Base-by-base conservation (phyloP, 176 grass and related monocot genomes). In the Pharus latifolius region DNA sequence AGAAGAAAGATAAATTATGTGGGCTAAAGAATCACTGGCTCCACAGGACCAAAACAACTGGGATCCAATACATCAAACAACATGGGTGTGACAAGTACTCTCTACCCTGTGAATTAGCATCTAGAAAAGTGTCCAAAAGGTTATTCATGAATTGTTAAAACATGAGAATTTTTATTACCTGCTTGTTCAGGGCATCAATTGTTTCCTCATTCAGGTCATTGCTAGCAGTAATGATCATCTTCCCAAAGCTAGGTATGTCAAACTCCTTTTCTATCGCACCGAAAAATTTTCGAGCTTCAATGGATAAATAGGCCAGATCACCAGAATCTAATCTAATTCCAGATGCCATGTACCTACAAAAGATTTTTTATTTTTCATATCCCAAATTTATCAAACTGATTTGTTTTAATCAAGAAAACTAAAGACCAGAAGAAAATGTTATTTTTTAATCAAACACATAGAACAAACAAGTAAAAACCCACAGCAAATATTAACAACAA, bases 191-290 rank as follows among this genome's bases (percentile, higher is more conserved):
- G 34, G 95, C 95, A 88, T 99, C 95, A 64, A 94, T 93, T 20
- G 95, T 99, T 83, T 99, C 95, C 80, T 99, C 95, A 49, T 94
- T 99, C 38, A 99, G 73, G 41, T 99, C 95, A 81, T 99, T 99
- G 59, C 95, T 99, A 80, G 95, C 95, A 78, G 95, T 81, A 58
- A 99, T 88, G 29, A 67, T 50, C 81, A 83, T 99, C 66, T 94
- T 86, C 26, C 87, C 90, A 73, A 99, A 99, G 76, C 15, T 48
- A 31, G 82, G 43, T 30, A 94, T 45, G 65, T 72, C 75, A 32
- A 99, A 91, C 74, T 99, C 90, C 42, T 85, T 76, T 53, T 94
- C 95, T 71, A 99, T 72, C 38, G 48, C 53, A 34, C 10, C 38
- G 74, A 99, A 99, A 25, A 94, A 57, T 72, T 94, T 99, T 63